A percentile compares a stretch with the other conserved stretches of the same genome.
Evolutionary conservation across 2,329 filamentous ascomycete genomes (phyloP).

Genomic region (Anthostomella pinea): DNA sequence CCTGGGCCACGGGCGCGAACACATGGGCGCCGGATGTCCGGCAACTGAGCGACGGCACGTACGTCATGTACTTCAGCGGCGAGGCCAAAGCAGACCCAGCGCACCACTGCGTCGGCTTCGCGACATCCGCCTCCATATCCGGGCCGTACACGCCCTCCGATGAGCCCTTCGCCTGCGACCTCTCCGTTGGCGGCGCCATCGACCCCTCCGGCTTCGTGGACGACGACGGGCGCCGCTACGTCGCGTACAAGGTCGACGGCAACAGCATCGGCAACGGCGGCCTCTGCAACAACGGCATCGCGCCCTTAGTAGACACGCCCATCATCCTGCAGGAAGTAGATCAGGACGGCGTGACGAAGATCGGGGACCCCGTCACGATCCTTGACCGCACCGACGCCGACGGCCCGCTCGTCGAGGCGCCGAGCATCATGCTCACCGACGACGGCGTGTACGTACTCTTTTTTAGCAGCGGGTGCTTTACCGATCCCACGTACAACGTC

Average conservation of each 20-base stretch:
- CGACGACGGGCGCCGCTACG: conserved; percentile 50
- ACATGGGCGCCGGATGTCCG: conserved; percentile 63
- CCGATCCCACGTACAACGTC: conserved; percentile 53
- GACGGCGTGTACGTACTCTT: conserved; percentile 58
- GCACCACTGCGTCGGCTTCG: conserved; percentile 59
- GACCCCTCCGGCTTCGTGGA: conserved; percentile 61
- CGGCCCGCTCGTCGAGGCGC: conserved; percentile 60
- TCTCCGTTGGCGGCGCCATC: conserved; percentile 57
- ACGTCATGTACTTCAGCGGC: conserved; percentile 60
- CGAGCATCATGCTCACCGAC: conserved; percentile 45
- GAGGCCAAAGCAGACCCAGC: conserved; percentile 36
- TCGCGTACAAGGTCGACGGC: conserved; percentile 66
- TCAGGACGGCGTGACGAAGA: conserved; percentile 48
- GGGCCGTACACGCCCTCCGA: conserved; percentile 52
- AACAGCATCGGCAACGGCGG: conserved; percentile 49
- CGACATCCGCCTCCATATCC: conserved; percentile 42
- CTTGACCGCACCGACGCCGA: conserved; percentile 44
- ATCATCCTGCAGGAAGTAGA: conserved; percentile 54
- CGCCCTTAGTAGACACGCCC: conserved; percentile 45
- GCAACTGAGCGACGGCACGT: conserved; percentile 46
- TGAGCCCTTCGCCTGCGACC: conserved; percentile 50
- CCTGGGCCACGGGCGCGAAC: conserved; percentile 52
- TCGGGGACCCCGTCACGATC: conserved; percentile 48
- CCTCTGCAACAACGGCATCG: conserved; percentile 44
- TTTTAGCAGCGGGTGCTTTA: conserved; percentile 60